Base-by-base conservation (phyloP, 2,329 filamentous ascomycete genomes). In the Alternaria panax region DNA sequence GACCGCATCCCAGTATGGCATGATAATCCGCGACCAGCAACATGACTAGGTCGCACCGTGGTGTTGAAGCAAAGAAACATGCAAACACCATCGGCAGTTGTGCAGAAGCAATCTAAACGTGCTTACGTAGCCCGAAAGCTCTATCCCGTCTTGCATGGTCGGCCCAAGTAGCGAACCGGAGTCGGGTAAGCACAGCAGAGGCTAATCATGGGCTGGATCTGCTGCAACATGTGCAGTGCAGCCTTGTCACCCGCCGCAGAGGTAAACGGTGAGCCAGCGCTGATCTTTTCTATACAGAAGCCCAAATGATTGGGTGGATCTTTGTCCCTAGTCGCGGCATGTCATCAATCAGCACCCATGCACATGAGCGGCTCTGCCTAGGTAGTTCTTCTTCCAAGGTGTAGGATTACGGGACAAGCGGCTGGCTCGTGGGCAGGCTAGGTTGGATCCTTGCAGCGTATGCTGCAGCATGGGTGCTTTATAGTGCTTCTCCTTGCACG, bases 241-340 rank as follows among this genome's bases (percentile, higher is more conserved):
- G 54, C 54, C 38, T 38, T 54, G 55, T 54, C 32, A 46, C 51
- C 59, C 55, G 47, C 43, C 41, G 36, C 28, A 55, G 43, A 45
- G 59, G 59, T 55, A 62, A 59, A 62, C 51, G 51, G 59, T 56
- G 51, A 50, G 51, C 42, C 20, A 27, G 34, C 28, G 55, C 28
- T 51, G 51, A 51, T 59, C 40, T 22, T n/a, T n/a, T n/a, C n/a
- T 43, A 47, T 34, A 45, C 41, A 43, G 14, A 36, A n/a, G 27
- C n/a, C 51, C 34, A 18, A 41, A 28, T 55, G 36, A 55, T 59
- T 59, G 51, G 59, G 51, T 27, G 47, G 47, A 41, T 24, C 32
- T 42, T 46, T 28, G 11, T 34, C 18, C 40, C 50, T 28, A 20
- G 42, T 48, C 7, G 42, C 50, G 43, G 56, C 56, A 54, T 55